Evolutionary conservation across 1,284 basidiomycete species (phyloP), one percentile per base, ranked within the genome.

Genomic region (Ganoderma boninense): DNA sequence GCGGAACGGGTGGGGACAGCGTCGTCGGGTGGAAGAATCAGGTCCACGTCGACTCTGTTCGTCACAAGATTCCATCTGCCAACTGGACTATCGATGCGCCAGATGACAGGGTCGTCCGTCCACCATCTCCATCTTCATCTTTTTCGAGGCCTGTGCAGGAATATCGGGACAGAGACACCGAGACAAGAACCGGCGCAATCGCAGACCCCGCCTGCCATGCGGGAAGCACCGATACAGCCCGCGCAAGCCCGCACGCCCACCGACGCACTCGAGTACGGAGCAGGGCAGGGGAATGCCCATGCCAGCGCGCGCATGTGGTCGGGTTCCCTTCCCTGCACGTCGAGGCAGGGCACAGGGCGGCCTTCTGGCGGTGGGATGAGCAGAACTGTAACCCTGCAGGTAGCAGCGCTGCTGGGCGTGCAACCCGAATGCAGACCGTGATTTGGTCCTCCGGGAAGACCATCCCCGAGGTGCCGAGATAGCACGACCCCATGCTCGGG

Each of bases 231-330:
- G 2, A 26, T 7, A 32, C 29, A 32, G 29, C 29, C 29, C 29
- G 29, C 29, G 56, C 32, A 60, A 60, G 35, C 8, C 20, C 13
- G 57, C 57, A 40, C 57, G 57, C 57, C 57, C n/a, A n/a, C 57
- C 38, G 8, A 35, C 7, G 10, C 18, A 40, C 8, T 32, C 57
- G 32, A 57, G 35, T 35, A 35, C 14, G 35, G 32, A 6, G 56
- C 29, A 57, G 57, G n/a, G 35, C 35, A 35, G 35, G 40, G 29
- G 54, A 14, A 60, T n/a, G 18, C 20, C 38, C 1, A 60, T n/a
- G 18, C 35, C 57, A 40, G 35, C n/a, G 57, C 57, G 32, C 57
- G 18, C 57, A 60, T 60, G 57, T 60, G 57, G 57, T 40, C n/a
- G 13, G 10, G 35, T 13, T 18, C 35, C n/a, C 35, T 60, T 60